Evolutionary conservation across 78 protist genomes (phyloP).

Genomic region (Capsaspora owczarzaki): DNA sequence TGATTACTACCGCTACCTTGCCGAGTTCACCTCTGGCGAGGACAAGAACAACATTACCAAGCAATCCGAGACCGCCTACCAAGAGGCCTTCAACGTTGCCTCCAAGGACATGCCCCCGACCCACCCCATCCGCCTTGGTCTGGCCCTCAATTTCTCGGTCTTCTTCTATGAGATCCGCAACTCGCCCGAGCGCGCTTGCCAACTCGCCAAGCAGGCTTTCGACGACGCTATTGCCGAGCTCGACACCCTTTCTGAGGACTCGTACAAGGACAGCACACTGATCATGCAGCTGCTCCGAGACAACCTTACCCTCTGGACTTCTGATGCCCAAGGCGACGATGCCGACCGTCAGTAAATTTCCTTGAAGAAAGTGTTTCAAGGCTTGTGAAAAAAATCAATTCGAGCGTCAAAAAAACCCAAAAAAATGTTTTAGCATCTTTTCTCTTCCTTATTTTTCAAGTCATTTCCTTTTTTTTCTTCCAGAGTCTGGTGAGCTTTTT

Average conservation of each 20-base stretch:
- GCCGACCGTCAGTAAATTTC: too few relatives aligned
- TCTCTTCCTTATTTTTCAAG: too few relatives aligned
- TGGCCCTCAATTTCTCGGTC: conserved; percentile 98
- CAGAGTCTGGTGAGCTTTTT: too few relatives aligned
- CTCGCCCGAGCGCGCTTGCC: conserved; percentile 82
- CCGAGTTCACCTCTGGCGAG: conserved; percentile 82
- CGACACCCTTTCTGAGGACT: conserved; percentile 89
- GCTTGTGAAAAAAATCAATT: too few relatives aligned
- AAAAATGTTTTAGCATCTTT: too few relatives aligned
- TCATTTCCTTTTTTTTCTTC: too few relatives aligned
- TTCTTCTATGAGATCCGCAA: conserved; percentile 95
- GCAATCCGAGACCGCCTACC: conserved; percentile 78
- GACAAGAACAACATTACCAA: conserved; percentile 64
- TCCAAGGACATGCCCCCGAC: conserved; percentile 79
- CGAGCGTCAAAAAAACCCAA: too few relatives aligned
- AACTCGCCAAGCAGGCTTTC: conserved; percentile 79
- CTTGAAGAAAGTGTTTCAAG: too few relatives aligned
- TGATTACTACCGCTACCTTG: conserved; percentile 82
- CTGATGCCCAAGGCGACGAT: neutral
- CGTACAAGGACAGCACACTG: conserved; percentile 94
- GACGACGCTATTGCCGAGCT: conserved; percentile 79
- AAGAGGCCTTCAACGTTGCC: conserved; percentile 76
- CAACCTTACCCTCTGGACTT: conserved; percentile 82
- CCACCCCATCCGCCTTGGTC: conserved; percentile 96
- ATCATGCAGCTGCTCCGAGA: conserved; percentile 96